phyloP scores from a whole-genome alignment of 2,329 filamentous ascomycete genomes.

The Colletotrichum trifolii region DNA sequence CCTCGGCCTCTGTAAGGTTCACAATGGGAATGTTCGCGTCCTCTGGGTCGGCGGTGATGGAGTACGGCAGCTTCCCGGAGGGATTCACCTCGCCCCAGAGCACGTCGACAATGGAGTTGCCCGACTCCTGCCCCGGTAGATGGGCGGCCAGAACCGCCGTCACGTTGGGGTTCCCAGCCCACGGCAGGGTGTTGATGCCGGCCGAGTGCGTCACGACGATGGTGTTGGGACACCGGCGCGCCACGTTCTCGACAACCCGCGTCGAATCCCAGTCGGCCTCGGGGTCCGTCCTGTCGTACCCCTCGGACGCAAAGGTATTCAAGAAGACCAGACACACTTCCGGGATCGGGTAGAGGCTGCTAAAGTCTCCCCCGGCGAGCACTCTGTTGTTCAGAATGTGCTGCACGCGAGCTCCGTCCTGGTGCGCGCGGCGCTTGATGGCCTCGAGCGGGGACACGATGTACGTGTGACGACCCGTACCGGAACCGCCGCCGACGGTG shows the following conservation, averaged over 20 bases:
- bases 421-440: constrained; percentile 67
- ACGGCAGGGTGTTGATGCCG: constrained; percentile 67
- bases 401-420: constrained; percentile 64
- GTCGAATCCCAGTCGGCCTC: constrained; percentile 73
- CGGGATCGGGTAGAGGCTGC: constrained; percentile 60
- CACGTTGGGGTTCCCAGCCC: constrained; percentile 71
- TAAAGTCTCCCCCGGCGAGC: constrained; percentile 61
- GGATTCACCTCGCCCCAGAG: constrained; percentile 69
- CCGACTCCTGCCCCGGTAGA: constrained; percentile 79
- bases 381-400: constrained; percentile 54
- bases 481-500: constrained; percentile 75
- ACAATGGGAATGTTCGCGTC: constrained; percentile 57
- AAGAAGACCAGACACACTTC: constrained; percentile 76
- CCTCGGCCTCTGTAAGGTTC: constrained; percentile 67
- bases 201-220: constrained; percentile 73
- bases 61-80: constrained; percentile 62
- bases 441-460: constrained; percentile 73
- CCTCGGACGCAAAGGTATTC: constrained; percentile 75
- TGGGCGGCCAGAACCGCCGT: constrained; percentile 83
- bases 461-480: constrained; percentile 71
- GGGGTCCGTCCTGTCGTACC: constrained; percentile 68
- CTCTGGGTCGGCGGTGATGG: constrained; percentile 56
- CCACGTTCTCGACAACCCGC: constrained; percentile 64
- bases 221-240: constrained; percentile 62
- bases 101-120: constrained; percentile 79